Evolutionary conservation across 768 basidiomycete genomes (phyloP).

Genomic region (Lactarius deliciosus): DNA sequence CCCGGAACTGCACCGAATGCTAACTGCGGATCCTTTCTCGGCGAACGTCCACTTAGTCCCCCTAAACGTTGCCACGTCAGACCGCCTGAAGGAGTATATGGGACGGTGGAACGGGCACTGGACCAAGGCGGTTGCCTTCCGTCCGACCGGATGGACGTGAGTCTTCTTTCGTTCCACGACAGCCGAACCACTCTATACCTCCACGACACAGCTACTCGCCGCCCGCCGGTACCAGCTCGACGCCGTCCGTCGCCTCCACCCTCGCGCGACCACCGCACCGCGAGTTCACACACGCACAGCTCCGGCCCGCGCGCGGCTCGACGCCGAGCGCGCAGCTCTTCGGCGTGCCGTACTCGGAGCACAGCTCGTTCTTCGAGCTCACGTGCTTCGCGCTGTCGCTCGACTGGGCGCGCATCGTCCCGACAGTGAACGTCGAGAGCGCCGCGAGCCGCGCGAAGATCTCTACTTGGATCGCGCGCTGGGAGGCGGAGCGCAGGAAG

Average conservation of each 20-base stretch:
- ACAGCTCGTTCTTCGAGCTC: constrained; percentile 92
- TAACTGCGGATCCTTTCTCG: constrained; percentile 72
- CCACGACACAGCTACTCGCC: constrained; percentile 54
- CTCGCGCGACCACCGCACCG: constrained; percentile 65
- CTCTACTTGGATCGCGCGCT: constrained; percentile 83
- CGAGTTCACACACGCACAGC: constrained; percentile 66
- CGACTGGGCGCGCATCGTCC: constrained; percentile 85
- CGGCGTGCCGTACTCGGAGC: constrained; percentile 92
- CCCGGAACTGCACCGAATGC: constrained; percentile 70
- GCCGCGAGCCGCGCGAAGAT: constrained; percentile 78
- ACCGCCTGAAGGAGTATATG: constrained; percentile 75
- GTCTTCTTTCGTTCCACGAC: constrained; percentile 35
- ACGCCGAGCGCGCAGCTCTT: constrained; percentile 68
- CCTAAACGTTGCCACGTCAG: constrained; percentile 68
- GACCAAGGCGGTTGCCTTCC: constrained; percentile 71
- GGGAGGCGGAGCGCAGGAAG: constrained; percentile 80
- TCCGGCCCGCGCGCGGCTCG: constrained; percentile 70
- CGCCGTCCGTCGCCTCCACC: constrained; percentile 65
- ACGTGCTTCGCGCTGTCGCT: constrained; percentile 93
- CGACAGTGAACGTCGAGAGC: constrained; percentile 88
- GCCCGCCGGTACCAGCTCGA: constrained; percentile 58
- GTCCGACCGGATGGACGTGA: constrained; percentile 97
- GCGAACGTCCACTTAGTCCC: constrained; percentile 88
- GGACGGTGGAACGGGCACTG: constrained; percentile 72
- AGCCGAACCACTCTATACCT: too few relatives aligned